Evolutionary conservation across 169 alveolate genomes (phyloP), one percentile per base, ranked within the genome.

Genomic region (Cryptosporidium muris): DNA sequence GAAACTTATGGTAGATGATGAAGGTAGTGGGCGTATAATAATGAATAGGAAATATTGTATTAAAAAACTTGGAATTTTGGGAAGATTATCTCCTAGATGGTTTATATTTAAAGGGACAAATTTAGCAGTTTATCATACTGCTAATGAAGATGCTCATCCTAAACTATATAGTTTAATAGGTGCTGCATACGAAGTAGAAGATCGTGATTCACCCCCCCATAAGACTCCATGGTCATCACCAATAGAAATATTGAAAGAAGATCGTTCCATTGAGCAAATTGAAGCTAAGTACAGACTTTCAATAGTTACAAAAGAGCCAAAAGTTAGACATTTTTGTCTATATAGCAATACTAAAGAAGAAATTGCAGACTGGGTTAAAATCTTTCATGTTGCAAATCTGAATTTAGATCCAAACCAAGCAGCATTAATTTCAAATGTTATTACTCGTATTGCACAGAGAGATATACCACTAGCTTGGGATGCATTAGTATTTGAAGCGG

Each of bases 341-440:
- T 74, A 74, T 25, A 74, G 85, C 34, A 74, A 74, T 45, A 74
- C 54, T 34, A 74, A 74, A 48, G 85, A 74, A 40, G 85, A 74
- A 58, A 74, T 74, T 74, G 85, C 85, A 40, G 85, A 74, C 11
- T 74, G 85, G 85, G 85, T 74, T 2, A 74, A 74, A 60, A 54
- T 74, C 48, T 74, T 74, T 47, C 85, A 74, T 37, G 85, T 74
- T n/a, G 85, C 85, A 38, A 74, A 74, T 36, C 60, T 74, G 45
- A 74, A 74, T 58, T 74, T 74, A 58, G 85, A 74, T 48, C 85
- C 67, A 74, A 74, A 47, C 60, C 85, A 74, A 25, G 85, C 85
- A 74, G 85, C 85, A 45, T 16, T 74, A 2, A 74, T 74, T 56
- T 74, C 85, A 36, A 74, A 74, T 58, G 85, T 74, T 8, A 74